Evolutionary conservation across 345 rosid species (phyloP).

Genomic region (Gossypium arboreum): DNA sequence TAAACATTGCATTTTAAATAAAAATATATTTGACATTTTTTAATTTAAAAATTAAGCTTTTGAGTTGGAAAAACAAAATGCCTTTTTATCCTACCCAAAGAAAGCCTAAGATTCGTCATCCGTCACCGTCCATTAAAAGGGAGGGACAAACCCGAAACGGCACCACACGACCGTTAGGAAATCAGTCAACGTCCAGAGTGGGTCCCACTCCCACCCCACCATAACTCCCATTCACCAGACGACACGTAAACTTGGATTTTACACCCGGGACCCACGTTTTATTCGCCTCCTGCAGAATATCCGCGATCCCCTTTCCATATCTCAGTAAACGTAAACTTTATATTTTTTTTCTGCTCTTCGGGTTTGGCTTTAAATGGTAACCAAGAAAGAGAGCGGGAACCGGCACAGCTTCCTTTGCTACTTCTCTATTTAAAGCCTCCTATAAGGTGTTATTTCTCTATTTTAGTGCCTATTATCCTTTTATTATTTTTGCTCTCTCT

Average conservation of each 20-base stretch:
- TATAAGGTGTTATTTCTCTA: neutral
- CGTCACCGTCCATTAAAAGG: conserved; percentile 23
- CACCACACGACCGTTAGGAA: conserved; percentile 42
- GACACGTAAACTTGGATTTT: conserved; percentile 10
- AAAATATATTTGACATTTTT: too few species aligned
- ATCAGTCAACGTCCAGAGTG: conserved; percentile 25
- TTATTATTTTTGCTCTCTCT: neutral
- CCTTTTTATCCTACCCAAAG: too few species aligned
- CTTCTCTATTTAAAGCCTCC: conserved; percentile 26
- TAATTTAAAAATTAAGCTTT: too few species aligned
- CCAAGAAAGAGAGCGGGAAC: conserved; percentile 43
- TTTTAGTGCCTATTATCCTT: neutral
- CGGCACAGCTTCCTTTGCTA: conserved; percentile 19
- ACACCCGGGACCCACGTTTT: conserved; percentile 25
- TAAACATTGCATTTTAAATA: too few species aligned
- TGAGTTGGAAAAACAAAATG: too few species aligned
- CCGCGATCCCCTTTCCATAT: neutral
- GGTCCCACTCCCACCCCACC: conserved; percentile 2
- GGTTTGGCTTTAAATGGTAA: conserved; percentile 27
- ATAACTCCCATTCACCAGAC: neutral
- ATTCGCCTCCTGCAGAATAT: conserved; percentile 23
- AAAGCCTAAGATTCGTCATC: neutral
- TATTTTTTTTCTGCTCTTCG: neutral
- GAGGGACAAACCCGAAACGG: conserved; percentile 13
- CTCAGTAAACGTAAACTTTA: neutral